Evolutionary conservation across 768 basidiomycete species (phyloP).

Genomic region (Mycena kentingensis): DNA sequence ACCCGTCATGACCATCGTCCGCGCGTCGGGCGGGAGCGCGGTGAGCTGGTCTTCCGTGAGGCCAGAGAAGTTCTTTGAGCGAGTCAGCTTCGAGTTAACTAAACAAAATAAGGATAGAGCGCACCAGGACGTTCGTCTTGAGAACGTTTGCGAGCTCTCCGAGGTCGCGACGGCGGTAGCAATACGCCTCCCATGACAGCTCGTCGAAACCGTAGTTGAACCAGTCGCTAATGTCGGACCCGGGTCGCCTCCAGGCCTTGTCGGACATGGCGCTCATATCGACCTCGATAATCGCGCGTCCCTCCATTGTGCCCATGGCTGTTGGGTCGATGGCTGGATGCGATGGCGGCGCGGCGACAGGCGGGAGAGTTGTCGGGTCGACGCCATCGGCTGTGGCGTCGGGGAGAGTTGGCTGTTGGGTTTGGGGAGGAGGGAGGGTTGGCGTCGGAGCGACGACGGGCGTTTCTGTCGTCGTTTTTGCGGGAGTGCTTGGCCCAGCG

Average conservation of each 20-base stretch:
- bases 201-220: constrained; percentile 99
- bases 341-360: constrained; percentile 71
- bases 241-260: constrained; percentile 90
- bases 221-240: constrained; percentile 94
- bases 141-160: constrained; percentile 79
- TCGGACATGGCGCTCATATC: constrained; percentile 74
- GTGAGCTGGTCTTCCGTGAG: constrained; percentile 82
- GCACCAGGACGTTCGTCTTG: constrained; percentile 80
- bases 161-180: constrained; percentile 77
- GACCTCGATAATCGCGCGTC: constrained; percentile 81
- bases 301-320: constrained; percentile 64
- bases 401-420: constrained; percentile 17
- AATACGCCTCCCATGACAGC: constrained; percentile 92
- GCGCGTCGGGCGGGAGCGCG: constrained; percentile 77
- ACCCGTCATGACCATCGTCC: constrained; percentile 86
- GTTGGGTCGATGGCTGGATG: constrained; percentile 78
- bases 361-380: constrained; percentile 66
- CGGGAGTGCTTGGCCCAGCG: constrained; percentile 22
- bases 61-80: constrained; percentile 68
- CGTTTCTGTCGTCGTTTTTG: constrained; percentile 16
- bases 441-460: constrained; percentile 18
- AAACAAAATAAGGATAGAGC: constrained; percentile 30
- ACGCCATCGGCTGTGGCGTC: constrained; percentile 48
- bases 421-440: constrained; percentile 12
- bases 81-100: not conserved